Evolutionary conservation across 2,329 filamentous ascomycete genomes (phyloP), one percentile per base, ranked within the genome.

Genomic region (Cytospora mali): DNA sequence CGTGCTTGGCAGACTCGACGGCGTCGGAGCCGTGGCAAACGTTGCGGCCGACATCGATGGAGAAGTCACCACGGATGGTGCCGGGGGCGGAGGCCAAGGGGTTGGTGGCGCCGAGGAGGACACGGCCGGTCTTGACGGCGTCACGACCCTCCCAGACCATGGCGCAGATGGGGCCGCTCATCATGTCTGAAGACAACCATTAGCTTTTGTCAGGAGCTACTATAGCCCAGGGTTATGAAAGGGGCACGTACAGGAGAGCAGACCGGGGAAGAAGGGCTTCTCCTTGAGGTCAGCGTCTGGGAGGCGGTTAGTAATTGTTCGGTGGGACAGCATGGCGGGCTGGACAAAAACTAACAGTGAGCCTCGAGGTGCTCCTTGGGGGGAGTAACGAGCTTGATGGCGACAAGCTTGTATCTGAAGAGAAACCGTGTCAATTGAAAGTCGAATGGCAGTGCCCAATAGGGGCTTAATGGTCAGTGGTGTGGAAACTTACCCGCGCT

Each of bases 91-190:
- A 98, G 77, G 89, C 91, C 70, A 95, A 87, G 75, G 95, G 95
- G 91, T 99, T 98, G 87, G 95, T 99, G 82, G 95, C 95, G 82
- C 95, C 95, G 80, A 99, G 93, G 79, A 99, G 89, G 80, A 83
- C 78, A 77, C 95, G 94, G 81, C 95, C 95, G 72, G 93, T 97
- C 91, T 98, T 98, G 87, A 97, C 93, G 80, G 89, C 95, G 76
- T 99, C 93, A 87, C 91, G 91, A 77, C 95, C 95, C 83, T 99
- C 93, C 95, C 95, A 99, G 82, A 99, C 90, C 94, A 98, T 99
- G 84, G 95, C 95, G 85, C 87, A 90, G 84, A 99, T 94, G 79
- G 95, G 95, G 79, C 95, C 95, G 79, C 89, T 93, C 80, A 88
- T 84, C 95, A 98, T 99, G 88, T 98, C 93, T 96, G 69, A 66